A percentile compares a stretch with the other conserved stretches of the same genome.
Evolutionary conservation across 305 asterid genomes (phyloP).

Genomic region (Fraxinus baroniana): DNA sequence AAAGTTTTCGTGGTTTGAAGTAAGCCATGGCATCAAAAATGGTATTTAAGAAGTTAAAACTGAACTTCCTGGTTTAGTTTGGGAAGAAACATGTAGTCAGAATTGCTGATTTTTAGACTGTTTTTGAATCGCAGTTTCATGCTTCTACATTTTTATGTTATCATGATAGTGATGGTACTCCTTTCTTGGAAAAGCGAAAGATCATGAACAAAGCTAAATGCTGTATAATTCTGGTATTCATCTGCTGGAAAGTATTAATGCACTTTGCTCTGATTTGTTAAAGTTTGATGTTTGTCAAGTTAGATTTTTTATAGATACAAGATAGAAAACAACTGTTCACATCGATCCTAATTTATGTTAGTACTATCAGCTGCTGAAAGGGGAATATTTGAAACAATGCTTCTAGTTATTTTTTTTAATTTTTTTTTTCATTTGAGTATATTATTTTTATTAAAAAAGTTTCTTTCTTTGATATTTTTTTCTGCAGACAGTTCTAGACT

Average conservation of each 20-base stretch:
- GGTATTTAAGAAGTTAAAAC: not conserved
- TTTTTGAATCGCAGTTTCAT: not conserved
- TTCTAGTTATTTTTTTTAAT: not conserved
- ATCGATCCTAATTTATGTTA: not conserved
- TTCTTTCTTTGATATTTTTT: slow-evolving; percentile 13
- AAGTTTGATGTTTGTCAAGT: not conserved
- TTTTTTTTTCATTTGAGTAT: not conserved
- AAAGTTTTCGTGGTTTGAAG: not conserved
- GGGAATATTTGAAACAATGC: not conserved
- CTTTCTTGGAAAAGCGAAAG: not conserved
- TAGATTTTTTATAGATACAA: not conserved
- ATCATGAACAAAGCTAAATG: not conserved
- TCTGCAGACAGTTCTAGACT: slow-evolving; percentile 73
- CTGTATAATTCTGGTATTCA: not conserved
- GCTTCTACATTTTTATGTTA: not conserved
- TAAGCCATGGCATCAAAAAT: not conserved
- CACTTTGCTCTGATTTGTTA: not conserved
- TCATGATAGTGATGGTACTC: not conserved
- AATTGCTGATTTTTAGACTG: not conserved
- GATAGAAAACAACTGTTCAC: not conserved
- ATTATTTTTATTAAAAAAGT: not conserved
- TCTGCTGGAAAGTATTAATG: not conserved
- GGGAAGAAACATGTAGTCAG: not conserved
- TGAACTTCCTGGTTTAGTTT: not conserved
- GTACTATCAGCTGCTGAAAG: not conserved